phyloP scores from a whole-genome alignment of 192 early-diverging fungal genomes.

The Backusella tuberculispora region DNA sequence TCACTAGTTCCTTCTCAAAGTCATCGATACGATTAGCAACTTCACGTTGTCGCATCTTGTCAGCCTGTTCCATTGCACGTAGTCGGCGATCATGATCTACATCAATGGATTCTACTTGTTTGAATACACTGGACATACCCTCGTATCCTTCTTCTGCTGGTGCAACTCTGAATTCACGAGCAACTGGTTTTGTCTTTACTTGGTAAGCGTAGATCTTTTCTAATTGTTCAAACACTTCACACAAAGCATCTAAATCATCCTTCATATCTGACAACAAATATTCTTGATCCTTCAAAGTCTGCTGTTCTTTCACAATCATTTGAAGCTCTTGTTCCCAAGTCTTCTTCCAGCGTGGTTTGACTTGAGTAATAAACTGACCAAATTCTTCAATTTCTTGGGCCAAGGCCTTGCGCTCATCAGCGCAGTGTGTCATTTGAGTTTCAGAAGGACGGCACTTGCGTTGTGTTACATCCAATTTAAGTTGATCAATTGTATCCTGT shows the following conservation, averaged over 20 bases:
- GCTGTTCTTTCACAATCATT: slow-evolving; percentile 79
- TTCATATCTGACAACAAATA: slow-evolving; percentile 67
- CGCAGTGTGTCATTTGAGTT: slow-evolving; percentile 56
- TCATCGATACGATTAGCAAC: slow-evolving; percentile 71
- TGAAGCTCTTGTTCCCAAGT: slow-evolving; percentile 87
- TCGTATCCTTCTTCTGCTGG: slow-evolving; percentile 65
- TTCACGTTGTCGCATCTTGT: slow-evolving; percentile 70
- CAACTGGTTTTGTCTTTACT: slow-evolving; percentile 43
- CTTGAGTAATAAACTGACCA: slow-evolving; percentile 60
- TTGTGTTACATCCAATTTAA: slow-evolving; percentile 76
- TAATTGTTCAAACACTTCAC: slow-evolving; percentile 63
- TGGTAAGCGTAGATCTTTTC: slow-evolving; percentile 63
- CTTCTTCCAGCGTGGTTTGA: slow-evolving; percentile 75
- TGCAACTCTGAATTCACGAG: slow-evolving; percentile 56
- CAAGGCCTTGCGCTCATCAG: slow-evolving; percentile 56
- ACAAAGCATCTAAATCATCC: slow-evolving; percentile 64
- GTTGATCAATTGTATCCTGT: slow-evolving; percentile 70
- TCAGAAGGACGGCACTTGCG: slow-evolving; percentile 66
- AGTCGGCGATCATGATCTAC: slow-evolving; percentile 67
- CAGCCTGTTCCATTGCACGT: slow-evolving; percentile 67
- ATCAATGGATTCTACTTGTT: slow-evolving; percentile 69
- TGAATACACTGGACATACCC: slow-evolving; percentile 67
- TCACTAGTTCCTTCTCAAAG: slow-evolving; percentile 72
- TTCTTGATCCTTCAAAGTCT: slow-evolving; percentile 81
- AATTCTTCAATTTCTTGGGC: slow-evolving; percentile 56